Evolutionary conservation across 331 rosid species (phyloP), one percentile per base, ranked within the genome.

Genomic region (Saraca asoca): DNA sequence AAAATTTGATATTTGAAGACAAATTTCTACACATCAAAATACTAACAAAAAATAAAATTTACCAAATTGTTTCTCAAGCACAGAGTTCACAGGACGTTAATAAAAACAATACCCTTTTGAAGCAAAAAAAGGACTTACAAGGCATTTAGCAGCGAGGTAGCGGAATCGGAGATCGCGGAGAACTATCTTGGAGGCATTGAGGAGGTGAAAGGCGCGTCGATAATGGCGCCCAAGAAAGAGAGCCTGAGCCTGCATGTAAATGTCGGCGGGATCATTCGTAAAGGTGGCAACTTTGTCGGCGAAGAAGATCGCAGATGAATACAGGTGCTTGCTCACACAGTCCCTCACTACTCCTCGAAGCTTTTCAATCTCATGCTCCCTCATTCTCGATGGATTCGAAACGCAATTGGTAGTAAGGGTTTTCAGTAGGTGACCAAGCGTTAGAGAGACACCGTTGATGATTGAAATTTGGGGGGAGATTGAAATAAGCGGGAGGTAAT

Each of bases 141-240:
- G 98, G 80, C 98, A 93, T 62, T 93, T 86, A 57, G 98, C 97
- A 35, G 98, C 98, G 72, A 90, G 97, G 85, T 93, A 93, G 5
- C 97, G 93, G 71, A 93, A 93, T 0, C 96, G 91, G 62, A 88
- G 96, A 73, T 89, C 98, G 12, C 84, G 88, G 67, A 82, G 89
- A 41, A 93, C 96, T 35, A 93, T 87, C 87, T 85, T 82, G 64
- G 96, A 93, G n/a, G n/a, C n/a, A n/a, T n/a, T n/a, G n/a, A n/a
- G n/a, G n/a, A n/a, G n/a, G n/a, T n/a, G n/a, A n/a, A 85, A 89
- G 2, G 98, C 95, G 10, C 98, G 95, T 43, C 96, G 96, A 78
- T 78, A 93, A 67, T 89, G 98, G 78, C 94, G 96, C 68, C 94
- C 98, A 12, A 93, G 96, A 69, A 87, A 93, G 57, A 93, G 96